Percentiles rank a stretch among this genome's conserved stretches.
phyloP scores from a whole-genome alignment of 257 asterid genomes.

The Linaria vulgaris region DNA sequence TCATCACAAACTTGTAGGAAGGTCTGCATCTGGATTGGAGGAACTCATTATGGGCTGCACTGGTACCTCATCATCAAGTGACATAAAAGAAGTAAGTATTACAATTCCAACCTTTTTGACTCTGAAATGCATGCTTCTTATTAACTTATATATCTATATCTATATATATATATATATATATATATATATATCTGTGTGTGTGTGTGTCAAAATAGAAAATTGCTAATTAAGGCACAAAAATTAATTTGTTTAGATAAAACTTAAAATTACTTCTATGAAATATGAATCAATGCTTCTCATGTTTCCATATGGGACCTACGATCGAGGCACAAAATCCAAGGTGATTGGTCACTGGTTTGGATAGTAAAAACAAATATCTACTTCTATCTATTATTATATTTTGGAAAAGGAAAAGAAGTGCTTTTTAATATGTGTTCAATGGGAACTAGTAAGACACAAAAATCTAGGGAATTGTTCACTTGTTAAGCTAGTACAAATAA shows the following conservation, averaged over 20 bases:
- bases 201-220: no score
- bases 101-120: neutral
- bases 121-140: constrained; percentile 11
- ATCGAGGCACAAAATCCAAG: neutral
- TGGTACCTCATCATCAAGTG: constrained; percentile 27
- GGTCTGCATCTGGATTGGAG: constrained; percentile 84
- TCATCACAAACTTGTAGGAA: constrained; percentile 67
- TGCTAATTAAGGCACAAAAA: no score
- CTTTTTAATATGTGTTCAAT: no score
- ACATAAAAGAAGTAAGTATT: constrained; percentile 52
- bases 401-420: neutral
- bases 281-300: constrained; percentile 10
- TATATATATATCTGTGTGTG: no score
- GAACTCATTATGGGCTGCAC: constrained; percentile 76
- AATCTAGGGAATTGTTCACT: no score
- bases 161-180: no score
- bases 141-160: no score
- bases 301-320: neutral
- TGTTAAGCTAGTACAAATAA: no score
- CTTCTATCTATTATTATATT: neutral
- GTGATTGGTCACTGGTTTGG: neutral
- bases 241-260: no score
- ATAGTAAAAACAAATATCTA: neutral
- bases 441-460: no score
- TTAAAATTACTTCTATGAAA: no score